Evolutionary conservation across 768 basidiomycete genomes (phyloP).

Genomic region (Rhodotorula taiwanensis): DNA sequence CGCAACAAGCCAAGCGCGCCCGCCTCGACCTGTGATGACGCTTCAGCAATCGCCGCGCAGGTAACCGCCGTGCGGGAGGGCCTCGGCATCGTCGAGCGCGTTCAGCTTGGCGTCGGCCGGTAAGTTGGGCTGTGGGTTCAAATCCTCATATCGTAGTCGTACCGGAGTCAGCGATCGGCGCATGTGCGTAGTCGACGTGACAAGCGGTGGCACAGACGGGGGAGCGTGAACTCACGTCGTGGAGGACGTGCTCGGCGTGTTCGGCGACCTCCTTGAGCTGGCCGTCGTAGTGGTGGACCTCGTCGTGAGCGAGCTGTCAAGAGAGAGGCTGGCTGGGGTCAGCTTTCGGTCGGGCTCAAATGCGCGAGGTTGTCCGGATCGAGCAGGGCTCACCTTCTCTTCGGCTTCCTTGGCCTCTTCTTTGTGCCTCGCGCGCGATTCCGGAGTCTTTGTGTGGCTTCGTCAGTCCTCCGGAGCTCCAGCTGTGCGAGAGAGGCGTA

Average conservation of each 20-base stretch:
- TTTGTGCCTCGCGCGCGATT: neutral
- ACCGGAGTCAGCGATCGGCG: neutral
- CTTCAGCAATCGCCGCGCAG: slow-evolving; percentile 7
- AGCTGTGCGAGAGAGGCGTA: neutral
- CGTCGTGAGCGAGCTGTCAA: neutral
- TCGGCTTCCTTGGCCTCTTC: neutral
- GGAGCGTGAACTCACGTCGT: neutral
- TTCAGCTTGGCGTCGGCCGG: slow-evolving; percentile 8
- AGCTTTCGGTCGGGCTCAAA: neutral
- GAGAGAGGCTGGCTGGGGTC: neutral
- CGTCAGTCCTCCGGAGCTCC: too few species aligned
- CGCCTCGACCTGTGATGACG: neutral
- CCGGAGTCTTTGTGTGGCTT: too few species aligned
- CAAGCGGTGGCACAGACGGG: neutral
- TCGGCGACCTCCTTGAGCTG: neutral
- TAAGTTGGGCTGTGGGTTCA: neutral
- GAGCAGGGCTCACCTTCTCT: neutral
- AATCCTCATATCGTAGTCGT: too few species aligned
- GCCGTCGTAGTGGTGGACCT: slow-evolving; percentile 1
- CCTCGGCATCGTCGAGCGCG: slow-evolving; percentile 8
- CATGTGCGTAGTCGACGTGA: accelerated
- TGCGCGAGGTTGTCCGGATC: neutral
- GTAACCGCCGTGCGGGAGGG: slow-evolving; percentile 12
- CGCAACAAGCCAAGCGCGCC: neutral
- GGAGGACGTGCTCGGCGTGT: neutral